A percentile compares a stretch with the other conserved stretches of the same genome.
Conservation (phyloP, 768 basidiomycete genomes). For the Leucocoprinus birnbaumii region DNA sequence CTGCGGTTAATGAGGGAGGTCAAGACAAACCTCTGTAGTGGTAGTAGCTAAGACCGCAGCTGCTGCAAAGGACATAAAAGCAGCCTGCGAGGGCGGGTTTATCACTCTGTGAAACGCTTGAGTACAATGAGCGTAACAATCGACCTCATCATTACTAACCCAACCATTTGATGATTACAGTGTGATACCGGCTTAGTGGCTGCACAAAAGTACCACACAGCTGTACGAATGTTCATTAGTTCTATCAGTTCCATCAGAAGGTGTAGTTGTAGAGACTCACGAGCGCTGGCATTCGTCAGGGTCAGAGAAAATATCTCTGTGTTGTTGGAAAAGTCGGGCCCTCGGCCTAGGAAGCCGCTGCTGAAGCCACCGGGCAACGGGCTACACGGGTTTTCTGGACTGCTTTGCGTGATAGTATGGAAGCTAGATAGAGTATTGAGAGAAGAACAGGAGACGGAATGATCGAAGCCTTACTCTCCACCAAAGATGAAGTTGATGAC, state of each 20-base stretch:
- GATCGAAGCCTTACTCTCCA: slow-evolving; percentile 27
- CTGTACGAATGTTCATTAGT: slow-evolving; percentile 11
- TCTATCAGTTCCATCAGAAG: neutral
- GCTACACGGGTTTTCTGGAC: slow-evolving; percentile 33
- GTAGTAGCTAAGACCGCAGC: slow-evolving; percentile 26
- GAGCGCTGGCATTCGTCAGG: slow-evolving; percentile 28
- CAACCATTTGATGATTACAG: slow-evolving; percentile 38
- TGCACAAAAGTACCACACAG: slow-evolving; percentile 37
- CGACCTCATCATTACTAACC: slow-evolving; percentile 25
- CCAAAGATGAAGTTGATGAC: slow-evolving; percentile 36
- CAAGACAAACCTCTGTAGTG: slow-evolving; percentile 22
- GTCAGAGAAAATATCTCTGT: slow-evolving; percentile 29
- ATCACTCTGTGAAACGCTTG: slow-evolving; percentile 25
- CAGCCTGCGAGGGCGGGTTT: slow-evolving; percentile 29
- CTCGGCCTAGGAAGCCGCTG: slow-evolving; percentile 26
- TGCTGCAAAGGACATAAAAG: slow-evolving; percentile 18
- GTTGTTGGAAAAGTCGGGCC: slow-evolving; percentile 17
- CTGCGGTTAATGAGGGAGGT: neutral
- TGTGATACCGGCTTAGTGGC: slow-evolving; percentile 31
- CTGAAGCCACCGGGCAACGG: slow-evolving; percentile 39
- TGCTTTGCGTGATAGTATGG: slow-evolving; percentile 40
- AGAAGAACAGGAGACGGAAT: neutral
- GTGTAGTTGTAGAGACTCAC: slow-evolving; percentile 18
- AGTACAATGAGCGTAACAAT: neutral
- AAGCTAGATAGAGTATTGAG: slow-evolving; percentile 18